These are phyloP conservation scores for Heterobasidion irregulare DNA, from an alignment of 1,284 basidiomycete species.

Conservation along the genomic window DNA sequence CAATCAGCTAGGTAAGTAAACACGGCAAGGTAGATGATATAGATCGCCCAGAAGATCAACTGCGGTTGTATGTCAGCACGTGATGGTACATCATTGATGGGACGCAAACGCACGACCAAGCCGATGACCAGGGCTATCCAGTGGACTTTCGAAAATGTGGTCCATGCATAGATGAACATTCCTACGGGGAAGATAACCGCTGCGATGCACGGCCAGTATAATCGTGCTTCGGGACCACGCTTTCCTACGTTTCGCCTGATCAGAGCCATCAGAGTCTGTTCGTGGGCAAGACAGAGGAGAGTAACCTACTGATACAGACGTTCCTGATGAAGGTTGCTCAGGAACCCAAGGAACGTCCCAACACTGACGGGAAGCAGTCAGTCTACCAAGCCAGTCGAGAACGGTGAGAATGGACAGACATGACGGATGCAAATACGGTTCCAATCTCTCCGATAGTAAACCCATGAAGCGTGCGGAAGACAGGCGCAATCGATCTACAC, in stretches of 20 bases:
- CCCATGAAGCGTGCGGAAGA: constrained; percentile 53
- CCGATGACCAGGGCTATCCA: constrained; percentile 54
- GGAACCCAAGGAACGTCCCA: constrained; percentile 51
- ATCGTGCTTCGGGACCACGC: constrained; percentile 65
- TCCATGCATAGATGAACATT: constrained; percentile 65
- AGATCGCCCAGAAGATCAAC: constrained; percentile 41
- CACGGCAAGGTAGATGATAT: constrained; percentile 55
- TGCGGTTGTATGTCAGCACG: neutral
- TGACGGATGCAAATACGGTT: constrained; percentile 47
- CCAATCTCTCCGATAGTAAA: constrained; percentile 64
- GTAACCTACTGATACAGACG: constrained; percentile 46
- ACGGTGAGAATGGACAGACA: constrained; percentile 27
- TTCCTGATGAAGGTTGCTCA: constrained; percentile 58
- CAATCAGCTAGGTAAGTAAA: constrained; percentile 72
- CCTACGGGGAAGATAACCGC: constrained; percentile 54
- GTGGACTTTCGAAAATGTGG: constrained; percentile 38
- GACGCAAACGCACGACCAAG: constrained; percentile 30
- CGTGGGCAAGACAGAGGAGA: neutral
- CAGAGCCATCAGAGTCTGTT: constrained; percentile 5
- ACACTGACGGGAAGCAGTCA: constrained; percentile 31
- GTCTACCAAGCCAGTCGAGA: neutral
- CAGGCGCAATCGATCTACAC: constrained; percentile 48
- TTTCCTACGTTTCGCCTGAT: constrained; percentile 42
- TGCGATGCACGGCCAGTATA: constrained; percentile 61
- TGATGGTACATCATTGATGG: neutral